phyloP scores from a whole-genome alignment of 2,329 filamentous ascomycete species.

The Nakataea oryzae region DNA sequence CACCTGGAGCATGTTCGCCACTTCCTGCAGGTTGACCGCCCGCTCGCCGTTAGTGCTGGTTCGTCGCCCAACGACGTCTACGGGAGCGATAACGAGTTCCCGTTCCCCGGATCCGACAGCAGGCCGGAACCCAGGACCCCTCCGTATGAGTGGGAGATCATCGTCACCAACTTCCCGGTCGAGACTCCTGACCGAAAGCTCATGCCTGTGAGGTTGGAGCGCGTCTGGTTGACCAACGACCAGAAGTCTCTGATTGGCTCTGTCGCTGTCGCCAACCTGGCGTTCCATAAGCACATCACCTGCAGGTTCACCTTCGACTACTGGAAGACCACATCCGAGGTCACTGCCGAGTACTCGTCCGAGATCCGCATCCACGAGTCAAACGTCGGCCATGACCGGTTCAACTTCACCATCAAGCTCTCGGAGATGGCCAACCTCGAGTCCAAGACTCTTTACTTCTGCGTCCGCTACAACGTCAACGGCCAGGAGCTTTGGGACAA shows the following conservation, averaged over 20 bases:
- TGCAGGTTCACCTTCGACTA: conserved; percentile 94
- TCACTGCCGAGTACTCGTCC: conserved; percentile 76
- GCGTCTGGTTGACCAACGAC: conserved; percentile 77
- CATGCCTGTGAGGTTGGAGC: conserved; percentile 69
- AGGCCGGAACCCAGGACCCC: conserved; percentile 23
- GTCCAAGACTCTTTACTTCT: conserved; percentile 85
- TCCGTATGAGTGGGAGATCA: conserved; percentile 78
- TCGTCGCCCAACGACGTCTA: conserved; percentile 86
- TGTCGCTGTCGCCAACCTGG: conserved; percentile 75
- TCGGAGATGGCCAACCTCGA: conserved; percentile 87
- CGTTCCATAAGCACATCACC: conserved; percentile 82
- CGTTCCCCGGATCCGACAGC: conserved; percentile 47
- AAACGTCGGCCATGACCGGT: conserved; percentile 66
- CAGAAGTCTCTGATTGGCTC: conserved; percentile 79
- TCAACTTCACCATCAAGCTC: conserved; percentile 89
- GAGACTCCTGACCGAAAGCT: conserved; percentile 52
- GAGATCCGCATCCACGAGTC: conserved; percentile 51
- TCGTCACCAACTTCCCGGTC: conserved; percentile 70
- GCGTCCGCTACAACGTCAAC: conserved; percentile 76
- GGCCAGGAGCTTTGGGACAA: conserved; percentile 93
- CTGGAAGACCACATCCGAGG: conserved; percentile 97
- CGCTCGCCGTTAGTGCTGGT: conserved; percentile 89
- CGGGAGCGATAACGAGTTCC: conserved; percentile 81
- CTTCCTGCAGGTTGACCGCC: conserved; percentile 87
- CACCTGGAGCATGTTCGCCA: conserved; percentile 93